Conservation (phyloP, 2,329 filamentous ascomycete genomes). For the Penicillium palitans region DNA sequence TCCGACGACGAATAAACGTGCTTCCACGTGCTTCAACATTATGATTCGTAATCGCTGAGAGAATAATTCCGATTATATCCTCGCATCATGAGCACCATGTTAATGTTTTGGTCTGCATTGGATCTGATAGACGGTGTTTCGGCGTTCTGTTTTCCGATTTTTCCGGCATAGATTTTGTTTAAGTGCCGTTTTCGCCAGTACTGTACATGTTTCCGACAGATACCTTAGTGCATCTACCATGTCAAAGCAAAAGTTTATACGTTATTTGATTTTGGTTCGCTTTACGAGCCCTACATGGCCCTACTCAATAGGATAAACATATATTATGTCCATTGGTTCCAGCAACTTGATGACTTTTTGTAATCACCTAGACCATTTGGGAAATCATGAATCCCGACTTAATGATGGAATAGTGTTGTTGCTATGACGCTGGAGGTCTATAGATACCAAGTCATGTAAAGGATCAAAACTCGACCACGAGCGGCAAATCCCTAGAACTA, state of each 20-base stretch:
- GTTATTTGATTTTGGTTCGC: not conserved
- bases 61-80: constrained; percentile 14
- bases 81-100: constrained; percentile 24
- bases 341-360: not conserved
- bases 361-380: not conserved
- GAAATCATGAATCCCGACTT: not conserved
- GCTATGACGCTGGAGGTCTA: too few relatives aligned
- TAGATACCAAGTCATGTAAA: not conserved
- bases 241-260: constrained; percentile 11
- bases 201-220: constrained; percentile 14
- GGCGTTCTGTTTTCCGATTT: constrained; percentile 7
- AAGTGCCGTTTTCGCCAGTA: constrained; percentile 4
- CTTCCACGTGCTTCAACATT: constrained; percentile 10
- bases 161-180: constrained; percentile 7
- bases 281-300: not conserved
- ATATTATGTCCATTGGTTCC: not conserved
- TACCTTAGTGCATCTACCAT: constrained; percentile 6
- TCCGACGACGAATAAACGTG: constrained; percentile 67
- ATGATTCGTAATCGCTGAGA: constrained; percentile 24
- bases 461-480: constrained; percentile 31
- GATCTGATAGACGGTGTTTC: constrained; percentile 28
- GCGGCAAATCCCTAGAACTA: constrained; percentile 38
- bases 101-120: constrained; percentile 24
- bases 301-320: not conserved
- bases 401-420: not conserved